Percentiles rank a stretch among this genome's conserved stretches.
Conservation (phyloP, 768 basidiomycete genomes). For the Amanita brunnescens region DNA sequence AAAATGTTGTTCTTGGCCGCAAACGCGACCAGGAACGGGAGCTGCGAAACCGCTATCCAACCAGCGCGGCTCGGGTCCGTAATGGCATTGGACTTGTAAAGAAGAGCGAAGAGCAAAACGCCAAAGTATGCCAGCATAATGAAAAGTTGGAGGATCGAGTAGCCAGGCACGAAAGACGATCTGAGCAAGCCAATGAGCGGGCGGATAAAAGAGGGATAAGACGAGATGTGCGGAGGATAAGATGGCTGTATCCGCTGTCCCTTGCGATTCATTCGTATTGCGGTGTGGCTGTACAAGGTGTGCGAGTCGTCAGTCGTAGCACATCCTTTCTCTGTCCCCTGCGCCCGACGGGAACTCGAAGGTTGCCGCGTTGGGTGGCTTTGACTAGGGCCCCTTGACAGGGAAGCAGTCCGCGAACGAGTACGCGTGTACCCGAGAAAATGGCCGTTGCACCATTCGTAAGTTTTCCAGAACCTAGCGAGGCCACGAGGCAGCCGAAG, state of each 20-base stretch:
- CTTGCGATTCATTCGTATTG: slow-evolving; percentile 20
- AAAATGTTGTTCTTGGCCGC: slow-evolving; percentile 60
- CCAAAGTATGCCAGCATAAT: slow-evolving; percentile 39
- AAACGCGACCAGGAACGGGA: slow-evolving; percentile 55
- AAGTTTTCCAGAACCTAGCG: slow-evolving; percentile 41
- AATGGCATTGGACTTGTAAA: slow-evolving; percentile 46
- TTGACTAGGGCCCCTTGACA: background rate
- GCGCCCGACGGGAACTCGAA: background rate
- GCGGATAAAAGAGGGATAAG: slow-evolving; percentile 36
- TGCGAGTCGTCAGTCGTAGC: slow-evolving; percentile 18
- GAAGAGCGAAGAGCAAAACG: slow-evolving; percentile 35
- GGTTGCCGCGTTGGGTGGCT: background rate
- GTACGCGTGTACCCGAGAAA: slow-evolving; percentile 28
- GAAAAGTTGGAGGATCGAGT: slow-evolving; percentile 40
- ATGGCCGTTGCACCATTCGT: slow-evolving; percentile 49
- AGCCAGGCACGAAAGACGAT: slow-evolving; percentile 32
- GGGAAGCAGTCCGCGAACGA: background rate
- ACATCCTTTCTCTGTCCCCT: background rate
- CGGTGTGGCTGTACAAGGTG: slow-evolving; percentile 21
- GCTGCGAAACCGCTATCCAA: slow-evolving; percentile 48
- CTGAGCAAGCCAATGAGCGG: slow-evolving; percentile 33
- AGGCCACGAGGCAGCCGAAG: slow-evolving; percentile 41
- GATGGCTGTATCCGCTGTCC: slow-evolving; percentile 17
- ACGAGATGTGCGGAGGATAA: slow-evolving; percentile 42
- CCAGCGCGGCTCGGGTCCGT: slow-evolving; percentile 39